These are phyloP conservation scores for Flaveria sonorensis DNA, from an alignment of 129 eudicot species.

Conservation along the genomic window DNA sequence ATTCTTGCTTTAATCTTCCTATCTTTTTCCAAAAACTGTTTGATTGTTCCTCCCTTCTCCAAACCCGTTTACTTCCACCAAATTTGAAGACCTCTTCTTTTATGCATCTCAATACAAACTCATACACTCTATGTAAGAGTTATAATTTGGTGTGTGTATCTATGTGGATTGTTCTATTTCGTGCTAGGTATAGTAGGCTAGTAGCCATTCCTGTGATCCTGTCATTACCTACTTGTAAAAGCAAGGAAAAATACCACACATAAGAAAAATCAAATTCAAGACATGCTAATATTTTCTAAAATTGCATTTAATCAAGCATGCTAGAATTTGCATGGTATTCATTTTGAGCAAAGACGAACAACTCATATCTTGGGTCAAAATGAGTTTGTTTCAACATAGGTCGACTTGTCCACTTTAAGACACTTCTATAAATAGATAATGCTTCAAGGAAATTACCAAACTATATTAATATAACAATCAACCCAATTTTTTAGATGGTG, in stretches of 20 bases:
- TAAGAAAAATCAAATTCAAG: neutral
- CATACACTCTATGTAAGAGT: no score
- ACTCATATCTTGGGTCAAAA: neutral
- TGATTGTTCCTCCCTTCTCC: neutral
- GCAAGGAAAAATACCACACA: neutral
- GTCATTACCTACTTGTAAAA: neutral
- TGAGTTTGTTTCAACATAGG: neutral
- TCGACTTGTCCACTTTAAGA: neutral
- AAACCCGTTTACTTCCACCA: no score
- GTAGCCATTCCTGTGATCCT: neutral
- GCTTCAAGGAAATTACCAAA: neutral
- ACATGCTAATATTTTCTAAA: neutral
- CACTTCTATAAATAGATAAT: neutral
- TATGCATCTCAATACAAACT: neutral
- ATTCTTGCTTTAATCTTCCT: slow-evolving; percentile 8
- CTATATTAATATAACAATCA: neutral
- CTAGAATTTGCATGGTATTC: neutral
- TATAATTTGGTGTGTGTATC: neutral
- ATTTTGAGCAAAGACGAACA: neutral
- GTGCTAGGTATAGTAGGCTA: neutral
- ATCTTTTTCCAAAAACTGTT: neutral
- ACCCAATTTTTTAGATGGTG: neutral
- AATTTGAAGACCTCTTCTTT: neutral
- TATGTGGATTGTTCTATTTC: neutral
- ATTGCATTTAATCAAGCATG: neutral